Conservation (phyloP, 257 asterid species). For the Lithospermum erythrorhizon region DNA sequence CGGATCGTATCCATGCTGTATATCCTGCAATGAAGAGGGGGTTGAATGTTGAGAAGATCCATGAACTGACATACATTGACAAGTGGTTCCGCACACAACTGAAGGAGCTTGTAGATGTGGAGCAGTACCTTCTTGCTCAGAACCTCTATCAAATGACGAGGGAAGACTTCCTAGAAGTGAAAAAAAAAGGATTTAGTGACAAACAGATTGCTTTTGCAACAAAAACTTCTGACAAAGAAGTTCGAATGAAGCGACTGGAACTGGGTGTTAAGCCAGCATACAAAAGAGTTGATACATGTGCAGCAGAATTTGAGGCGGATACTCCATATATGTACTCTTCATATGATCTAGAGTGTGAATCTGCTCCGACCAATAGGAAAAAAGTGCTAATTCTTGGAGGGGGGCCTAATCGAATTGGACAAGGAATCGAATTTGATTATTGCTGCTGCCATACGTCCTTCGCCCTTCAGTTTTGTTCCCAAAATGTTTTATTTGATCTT, state of each 20-base stretch:
- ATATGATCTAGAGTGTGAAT: constrained; percentile 84
- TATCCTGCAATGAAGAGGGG: constrained; percentile 94
- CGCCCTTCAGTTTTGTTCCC: constrained; percentile 73
- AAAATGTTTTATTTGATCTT: constrained; percentile 2
- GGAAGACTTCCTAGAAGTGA: constrained; percentile 86
- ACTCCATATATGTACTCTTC: constrained; percentile 96
- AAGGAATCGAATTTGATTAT: constrained; percentile 96
- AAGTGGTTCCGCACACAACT: constrained; percentile 91
- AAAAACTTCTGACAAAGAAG: constrained; percentile 68
- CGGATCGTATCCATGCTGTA: constrained; percentile 74
- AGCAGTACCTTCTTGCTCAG: constrained; percentile 49
- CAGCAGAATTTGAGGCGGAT: constrained; percentile 96
- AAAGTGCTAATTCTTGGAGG: constrained; percentile 94
- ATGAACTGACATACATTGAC: constrained; percentile 67
- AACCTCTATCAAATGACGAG: constrained; percentile 50
- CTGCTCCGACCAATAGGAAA: constrained; percentile 61
- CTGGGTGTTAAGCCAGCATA: constrained; percentile 82
- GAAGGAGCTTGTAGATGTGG: constrained; percentile 83
- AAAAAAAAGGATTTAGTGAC: constrained; percentile 95
- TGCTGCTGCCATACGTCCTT: constrained; percentile 98
- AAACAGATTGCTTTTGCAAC: constrained; percentile 77
- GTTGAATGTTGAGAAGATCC: constrained; percentile 78
- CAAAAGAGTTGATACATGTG: constrained; percentile 95
- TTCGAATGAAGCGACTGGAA: constrained; percentile 60
- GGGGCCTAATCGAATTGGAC: constrained; percentile 97